phyloP scores from a whole-genome alignment of 164 flowering plant species.

The Tinospora cordifolia region DNA sequence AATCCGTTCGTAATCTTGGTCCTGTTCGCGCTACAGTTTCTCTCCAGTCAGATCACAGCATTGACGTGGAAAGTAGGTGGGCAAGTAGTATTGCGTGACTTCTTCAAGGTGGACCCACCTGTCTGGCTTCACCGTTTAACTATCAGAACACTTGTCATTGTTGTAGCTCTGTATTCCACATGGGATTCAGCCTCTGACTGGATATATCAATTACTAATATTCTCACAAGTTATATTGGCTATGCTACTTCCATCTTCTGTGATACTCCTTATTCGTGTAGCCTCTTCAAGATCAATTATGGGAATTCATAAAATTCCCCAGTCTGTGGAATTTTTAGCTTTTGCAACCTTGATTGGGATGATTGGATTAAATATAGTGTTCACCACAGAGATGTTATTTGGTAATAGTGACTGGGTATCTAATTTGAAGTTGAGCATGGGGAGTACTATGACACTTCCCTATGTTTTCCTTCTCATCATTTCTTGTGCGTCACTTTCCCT shows the following conservation, averaged over 20 bases:
- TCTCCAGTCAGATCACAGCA: slow-evolving; percentile 57
- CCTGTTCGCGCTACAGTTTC: slow-evolving; percentile 45
- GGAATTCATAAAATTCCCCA: slow-evolving; percentile 59
- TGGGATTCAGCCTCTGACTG: slow-evolving; percentile 85
- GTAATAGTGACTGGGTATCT: slow-evolving; percentile 75
- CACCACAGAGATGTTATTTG: slow-evolving; percentile 73
- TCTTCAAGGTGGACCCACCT: slow-evolving; percentile 52
- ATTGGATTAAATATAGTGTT: slow-evolving; percentile 62
- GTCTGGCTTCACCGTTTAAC: slow-evolving; percentile 72
- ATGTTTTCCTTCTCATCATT: slow-evolving; percentile 42
- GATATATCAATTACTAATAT: slow-evolving; percentile 72
- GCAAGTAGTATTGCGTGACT: slow-evolving; percentile 44
- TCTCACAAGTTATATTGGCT: slow-evolving; percentile 73
- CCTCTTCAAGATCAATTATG: slow-evolving; percentile 75
- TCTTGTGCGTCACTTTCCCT: slow-evolving; percentile 53
- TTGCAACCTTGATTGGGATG: slow-evolving; percentile 57
- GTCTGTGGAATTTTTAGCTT: slow-evolving; percentile 52
- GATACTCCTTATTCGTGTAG: slow-evolving; percentile 84
- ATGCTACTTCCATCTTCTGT: slow-evolving; percentile 87
- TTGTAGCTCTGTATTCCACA: slow-evolving; percentile 60
- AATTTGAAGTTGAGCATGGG: slow-evolving; percentile 62
- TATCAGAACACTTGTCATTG: slow-evolving; percentile 49
- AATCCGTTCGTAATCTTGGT: slow-evolving; percentile 49
- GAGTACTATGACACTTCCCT: slow-evolving; percentile 32
- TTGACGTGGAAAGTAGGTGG: slow-evolving; percentile 57